phyloP scores from a whole-genome alignment of 352 stramenopile species.

The Elongisporangium anandrum region DNA sequence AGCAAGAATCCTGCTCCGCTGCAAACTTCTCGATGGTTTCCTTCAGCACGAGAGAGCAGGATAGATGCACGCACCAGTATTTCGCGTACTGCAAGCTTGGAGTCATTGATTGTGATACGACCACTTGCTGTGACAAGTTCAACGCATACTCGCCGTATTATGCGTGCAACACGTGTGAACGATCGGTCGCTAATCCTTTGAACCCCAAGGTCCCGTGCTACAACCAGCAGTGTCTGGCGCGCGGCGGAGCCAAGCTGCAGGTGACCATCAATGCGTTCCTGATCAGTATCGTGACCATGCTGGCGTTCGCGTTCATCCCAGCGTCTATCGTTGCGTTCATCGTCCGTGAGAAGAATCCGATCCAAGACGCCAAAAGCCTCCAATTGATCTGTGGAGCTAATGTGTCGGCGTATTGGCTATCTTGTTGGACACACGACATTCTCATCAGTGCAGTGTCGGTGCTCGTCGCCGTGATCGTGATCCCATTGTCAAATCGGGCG shows the following conservation, averaged over 20 bases:
- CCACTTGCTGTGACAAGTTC: conserved; percentile 32
- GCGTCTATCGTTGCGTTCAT: conserved; percentile 60
- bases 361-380: conserved; percentile 57
- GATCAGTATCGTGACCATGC: conserved; percentile 48
- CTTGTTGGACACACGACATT: conserved; percentile 55
- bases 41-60: conserved; percentile 7
- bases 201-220: conserved; percentile 24
- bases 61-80: conserved; percentile 15
- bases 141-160: conserved; percentile 40
- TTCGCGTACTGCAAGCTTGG: conserved; percentile 44
- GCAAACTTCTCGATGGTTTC: conserved; percentile 18
- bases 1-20: conserved; percentile 21
- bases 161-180: conserved; percentile 29
- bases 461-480: conserved; percentile 26
- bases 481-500: conserved; percentile 33
- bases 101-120: conserved; percentile 38
- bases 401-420: conserved; percentile 51
- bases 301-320: conserved; percentile 68
- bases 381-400: conserved; percentile 61
- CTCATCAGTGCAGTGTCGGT: conserved; percentile 36
- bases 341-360: conserved; percentile 59
- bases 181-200: conserved; percentile 11
- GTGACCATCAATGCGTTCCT: conserved; percentile 62
- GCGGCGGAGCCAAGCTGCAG: conserved; percentile 57
- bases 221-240: conserved; percentile 40